Evolutionary conservation across 495 filamentous ascomycete genomes (phyloP), one percentile per base, ranked within the genome.

Genomic region (Clavariopsis aquatica): DNA sequence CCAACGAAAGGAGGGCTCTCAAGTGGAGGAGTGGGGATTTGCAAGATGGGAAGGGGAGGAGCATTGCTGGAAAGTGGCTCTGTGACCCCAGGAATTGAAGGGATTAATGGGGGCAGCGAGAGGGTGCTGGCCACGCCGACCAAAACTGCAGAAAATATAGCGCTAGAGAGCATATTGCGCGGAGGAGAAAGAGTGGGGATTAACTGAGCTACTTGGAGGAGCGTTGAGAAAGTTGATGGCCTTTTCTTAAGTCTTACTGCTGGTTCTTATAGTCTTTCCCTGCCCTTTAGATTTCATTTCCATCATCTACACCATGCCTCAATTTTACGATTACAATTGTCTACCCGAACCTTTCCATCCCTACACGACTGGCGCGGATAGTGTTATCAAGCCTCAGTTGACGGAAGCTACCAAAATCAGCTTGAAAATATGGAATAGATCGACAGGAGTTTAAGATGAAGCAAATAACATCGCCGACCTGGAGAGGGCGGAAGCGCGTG

Each of bases 11-110:
- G 83, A 22, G 80, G 80, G 52, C 81, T 83, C 19, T 78, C 76
- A 28, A 85, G 63, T 0, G 84, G 78, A 34, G 84, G 84, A 22
- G 81, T 84, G 8, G 84, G 84, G 12, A 84, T 57, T 66, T 86
- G 84, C 28, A 87, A 66, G 54, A 87, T 83, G 29, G 83, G 83
- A 24, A 85, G 74, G 29, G 84, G 82, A 29, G 81, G 81, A 28
- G 78, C 79, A 52, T 78, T 77, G 57, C 72, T 71, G 29, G 75
- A 74, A 38, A 87, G 63, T 47, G 80, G 78, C 65, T 81, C 83
- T 1, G 84, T 84, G 34, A 87, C 80, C 20, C 84, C 84, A 8
- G 83, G 84, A 57, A 81, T 79, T 20, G 70, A 68, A n/a, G 83
- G 84, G 60, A 87, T 85, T n/a, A 85, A 73, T 26, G 82, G 81